Evolutionary conservation across 805 yeast genomes (phyloP).

Genomic region (Candida ulmi): DNA sequence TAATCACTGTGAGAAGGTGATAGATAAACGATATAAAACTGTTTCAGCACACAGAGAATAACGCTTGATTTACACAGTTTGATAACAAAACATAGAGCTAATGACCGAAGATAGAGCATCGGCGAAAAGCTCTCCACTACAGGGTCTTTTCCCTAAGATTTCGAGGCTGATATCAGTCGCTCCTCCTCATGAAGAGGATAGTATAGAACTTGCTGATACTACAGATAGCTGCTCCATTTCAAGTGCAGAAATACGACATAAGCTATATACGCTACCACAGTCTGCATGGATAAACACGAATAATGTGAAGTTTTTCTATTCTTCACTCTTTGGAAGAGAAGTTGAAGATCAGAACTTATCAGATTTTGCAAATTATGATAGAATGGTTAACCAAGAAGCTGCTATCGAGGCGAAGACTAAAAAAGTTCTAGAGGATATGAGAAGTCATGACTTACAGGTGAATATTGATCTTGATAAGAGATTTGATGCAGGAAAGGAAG

Average conservation of each 20-base stretch:
- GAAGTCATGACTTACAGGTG: constrained; percentile 15
- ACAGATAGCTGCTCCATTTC: constrained; percentile 11
- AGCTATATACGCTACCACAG: constrained; percentile 12
- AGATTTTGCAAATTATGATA: constrained; percentile 31
- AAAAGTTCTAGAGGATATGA: constrained; percentile 11
- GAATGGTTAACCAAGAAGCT: constrained; percentile 28
- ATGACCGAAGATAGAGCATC: neutral
- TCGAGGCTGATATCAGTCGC: constrained; percentile 5
- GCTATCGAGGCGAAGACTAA: constrained; percentile 24
- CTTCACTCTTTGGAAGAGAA: constrained; percentile 14
- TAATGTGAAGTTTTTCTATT: constrained; percentile 25
- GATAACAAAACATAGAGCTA: neutral
- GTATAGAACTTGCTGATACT: constrained; percentile 5
- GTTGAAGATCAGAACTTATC: constrained; percentile 8
- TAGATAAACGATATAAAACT: too few species aligned
- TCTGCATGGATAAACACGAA: constrained; percentile 15
- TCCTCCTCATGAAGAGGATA: constrained; percentile 1
- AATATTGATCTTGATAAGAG: constrained; percentile 16
- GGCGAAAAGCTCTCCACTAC: neutral
- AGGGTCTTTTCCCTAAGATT: constrained; percentile 11
- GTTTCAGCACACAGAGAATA: too few species aligned
- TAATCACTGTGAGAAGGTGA: too few species aligned
- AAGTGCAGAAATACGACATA: constrained; percentile 9
- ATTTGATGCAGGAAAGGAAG: constrained; percentile 21
- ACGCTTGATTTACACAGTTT: too few species aligned